Evolutionary conservation across 768 basidiomycete genomes (phyloP), one percentile per base, ranked within the genome.

Genomic region (Kwoniella mangroviensis): DNA sequence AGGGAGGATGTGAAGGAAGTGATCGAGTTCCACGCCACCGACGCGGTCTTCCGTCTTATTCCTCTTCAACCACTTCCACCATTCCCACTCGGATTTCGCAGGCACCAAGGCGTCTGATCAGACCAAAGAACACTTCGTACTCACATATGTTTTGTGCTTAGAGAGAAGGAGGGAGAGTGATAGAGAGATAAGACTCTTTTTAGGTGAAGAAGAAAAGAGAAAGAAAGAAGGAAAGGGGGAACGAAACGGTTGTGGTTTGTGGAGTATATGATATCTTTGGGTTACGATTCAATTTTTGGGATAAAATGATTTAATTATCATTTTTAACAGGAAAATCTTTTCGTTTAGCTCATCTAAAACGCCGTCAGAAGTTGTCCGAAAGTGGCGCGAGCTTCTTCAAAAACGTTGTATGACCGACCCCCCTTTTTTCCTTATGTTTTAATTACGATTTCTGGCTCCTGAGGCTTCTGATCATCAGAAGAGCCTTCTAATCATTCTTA

Each of bases 101-200:
- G 7, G 7, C 59, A 61, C 28, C 19, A 59, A 34, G 19, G 4
- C 22, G 0, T 17, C 40, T 59, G 3, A 28, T 19, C 7, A 28
- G 4, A 59, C 34, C 21, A 21, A 60, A 19, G 45, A 63, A 42
- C 42, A 67, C 10, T 17, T 57, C n/a, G 64, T 40, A 66, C 58
- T 70, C 59, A 71, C 70, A 55, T 51, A 52, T 55, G 41, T 66
- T 67, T 55, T 56, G 45, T 65, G 55, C 56, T 45, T 57, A 53
- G 34, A 51, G n/a, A 12, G 56, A 51, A 45, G 28, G 42, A 52
- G n/a, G 61, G 55, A 41, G 52, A 54, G 59, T 43, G 53, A 45
- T 63, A 62, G 52, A 65, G 69, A 66, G 69, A 66, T 34, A 62
- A 66, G 40, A 68, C 65, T 71, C 65, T 62, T 62, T 52, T 62